These are phyloP conservation scores for Amyloporia xantha DNA, from an alignment of 768 basidiomycete species.

Conservation along the genomic window DNA sequence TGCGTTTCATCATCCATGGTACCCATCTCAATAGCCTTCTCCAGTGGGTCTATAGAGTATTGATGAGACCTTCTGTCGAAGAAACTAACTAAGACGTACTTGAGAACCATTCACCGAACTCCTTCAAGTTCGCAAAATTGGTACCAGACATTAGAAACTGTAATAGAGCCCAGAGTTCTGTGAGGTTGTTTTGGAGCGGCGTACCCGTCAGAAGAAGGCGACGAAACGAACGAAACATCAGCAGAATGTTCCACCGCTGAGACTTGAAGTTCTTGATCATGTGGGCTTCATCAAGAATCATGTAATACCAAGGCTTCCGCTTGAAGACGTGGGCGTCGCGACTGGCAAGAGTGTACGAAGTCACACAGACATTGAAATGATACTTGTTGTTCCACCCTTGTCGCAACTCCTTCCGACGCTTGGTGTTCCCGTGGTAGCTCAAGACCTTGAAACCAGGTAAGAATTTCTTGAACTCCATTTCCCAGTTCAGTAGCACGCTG, in stretches of 20 bases:
- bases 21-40: conserved; percentile 88
- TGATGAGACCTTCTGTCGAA: conserved; percentile 1
- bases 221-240: conserved; percentile 82
- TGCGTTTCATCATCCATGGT: conserved; percentile 76
- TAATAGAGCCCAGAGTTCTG: conserved; percentile 90
- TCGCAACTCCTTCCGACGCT: conserved; percentile 83
- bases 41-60: conserved; percentile 68
- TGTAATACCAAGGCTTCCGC: conserved; percentile 91
- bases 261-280: conserved; percentile 98
- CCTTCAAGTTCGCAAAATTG: conserved; percentile 85
- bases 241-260: conserved; percentile 86
- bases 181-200: conserved; percentile 93
- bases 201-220: conserved; percentile 92
- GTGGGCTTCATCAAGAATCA: conserved; percentile 94
- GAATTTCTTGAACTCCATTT: conserved; percentile 96
- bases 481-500: conserved; percentile 92
- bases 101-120: conserved; percentile 95
- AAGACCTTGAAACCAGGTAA: conserved; percentile 81
- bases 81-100: conserved; percentile 45
- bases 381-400: conserved; percentile 88
- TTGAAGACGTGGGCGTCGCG: conserved; percentile 89
- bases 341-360: conserved; percentile 89
- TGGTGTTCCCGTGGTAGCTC: conserved; percentile 86
- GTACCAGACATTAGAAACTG: conserved; percentile 91
- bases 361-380: conserved; percentile 91